Base-by-base conservation (phyloP, 2,329 filamentous ascomycete species). In the Pseudogymnoascus sp. region DNA sequence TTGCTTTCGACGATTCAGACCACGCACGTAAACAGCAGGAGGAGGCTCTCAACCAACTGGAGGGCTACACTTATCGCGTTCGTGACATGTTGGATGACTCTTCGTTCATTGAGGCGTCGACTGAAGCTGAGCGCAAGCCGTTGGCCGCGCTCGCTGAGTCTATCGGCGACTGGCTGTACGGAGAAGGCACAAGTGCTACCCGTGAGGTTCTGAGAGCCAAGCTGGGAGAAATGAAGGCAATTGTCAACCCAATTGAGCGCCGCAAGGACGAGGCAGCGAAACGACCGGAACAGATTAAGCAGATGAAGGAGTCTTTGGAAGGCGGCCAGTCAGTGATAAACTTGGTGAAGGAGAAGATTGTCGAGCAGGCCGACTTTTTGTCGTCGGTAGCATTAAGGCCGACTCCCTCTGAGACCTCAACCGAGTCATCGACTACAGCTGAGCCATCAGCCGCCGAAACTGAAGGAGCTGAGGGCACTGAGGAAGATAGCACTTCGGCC, bases 11-110 rank as follows among this genome's bases (percentile, higher is more conserved):
- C 67, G 80, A 84, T 27, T 96, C 93, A 2, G 94, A 99, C 75
- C 84, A 83, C 67, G 85, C 88, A 29, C 89, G 92, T 59, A 77
- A 86, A 36, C 79, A 86, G 63, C 86, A 92, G 33, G 92, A 97
- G 73, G 93, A 97, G 73, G 85, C 90, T 0, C 79, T 97, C 63
- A 99, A 97, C 76, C 88, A 90, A 66, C 84, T 99, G n/a, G 94
- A 99, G 75, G 88, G 84, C 10, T 97, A 89, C 75, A 96, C 93
- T 12, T 99, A 99, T 80, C 88, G 86, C 70, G 84, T 90, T 29
- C 87, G 92, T 27, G 92, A 97, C 73, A 81, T 96, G 48, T 80
- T 97, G 1, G 88, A 91, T 42, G 87, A 88, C 64, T 86, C 90
- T 58, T 80, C 81, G 0, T 97, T 97, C 72, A 79, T 89, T 60